Evolutionary conservation across 2,329 filamentous ascomycete species (phyloP).

Genomic region (Fusarium sp.): DNA sequence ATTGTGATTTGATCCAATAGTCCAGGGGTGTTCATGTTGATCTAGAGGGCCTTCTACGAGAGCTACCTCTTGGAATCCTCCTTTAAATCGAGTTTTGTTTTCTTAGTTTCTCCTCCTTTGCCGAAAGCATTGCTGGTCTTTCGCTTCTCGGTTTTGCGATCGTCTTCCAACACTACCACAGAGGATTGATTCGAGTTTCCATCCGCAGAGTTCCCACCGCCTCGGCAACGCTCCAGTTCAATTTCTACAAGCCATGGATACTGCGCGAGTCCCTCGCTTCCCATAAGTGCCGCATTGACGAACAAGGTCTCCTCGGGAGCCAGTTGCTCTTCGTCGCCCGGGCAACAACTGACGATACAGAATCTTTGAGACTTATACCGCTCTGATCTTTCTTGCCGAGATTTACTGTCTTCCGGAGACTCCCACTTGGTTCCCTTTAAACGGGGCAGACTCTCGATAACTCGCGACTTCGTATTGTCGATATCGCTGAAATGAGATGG

Average conservation of each 20-base stretch:
- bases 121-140: background rate
- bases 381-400: background rate
- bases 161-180: accelerated
- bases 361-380: constrained; percentile 6
- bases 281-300: constrained; percentile 32
- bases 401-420: background rate
- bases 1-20: too few relatives aligned
- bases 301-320: constrained; percentile 17
- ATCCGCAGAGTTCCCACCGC: background rate
- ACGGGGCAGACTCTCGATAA: constrained; percentile 51
- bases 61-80: background rate
- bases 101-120: background rate
- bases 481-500: constrained; percentile 62
- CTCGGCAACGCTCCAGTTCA: constrained; percentile 1
- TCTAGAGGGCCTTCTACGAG: background rate
- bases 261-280: background rate
- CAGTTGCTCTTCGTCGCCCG: background rate
- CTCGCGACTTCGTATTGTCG: constrained; percentile 56
- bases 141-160: background rate
- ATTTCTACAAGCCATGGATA: constrained; percentile 28
- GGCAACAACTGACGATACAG: constrained; percentile 17
- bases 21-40: background rate
- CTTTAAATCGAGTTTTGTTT: background rate
- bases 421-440: constrained; percentile 5
- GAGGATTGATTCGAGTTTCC: too few relatives aligned